phyloP scores from a whole-genome alignment of 164 flowering plant species.

The Cinnamomum micranthum region DNA sequence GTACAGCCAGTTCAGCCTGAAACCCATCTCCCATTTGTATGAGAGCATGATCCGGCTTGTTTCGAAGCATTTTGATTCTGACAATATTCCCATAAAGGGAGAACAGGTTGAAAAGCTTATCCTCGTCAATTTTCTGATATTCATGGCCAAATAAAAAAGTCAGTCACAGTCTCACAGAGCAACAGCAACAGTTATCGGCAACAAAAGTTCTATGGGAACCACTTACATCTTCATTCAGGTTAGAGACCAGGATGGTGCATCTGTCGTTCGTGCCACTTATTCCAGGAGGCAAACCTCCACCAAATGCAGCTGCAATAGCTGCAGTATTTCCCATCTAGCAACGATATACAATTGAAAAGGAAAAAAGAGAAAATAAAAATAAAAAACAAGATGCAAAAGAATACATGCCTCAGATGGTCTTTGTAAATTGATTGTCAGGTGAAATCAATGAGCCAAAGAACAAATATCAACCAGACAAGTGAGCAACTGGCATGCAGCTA shows the following conservation, averaged over 20 bases:
- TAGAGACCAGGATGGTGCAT: constrained; percentile 86
- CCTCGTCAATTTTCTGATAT: constrained; percentile 84
- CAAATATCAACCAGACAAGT: background rate
- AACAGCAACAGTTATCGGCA: background rate
- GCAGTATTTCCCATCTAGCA: constrained; percentile 81
- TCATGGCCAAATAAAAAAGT: background rate
- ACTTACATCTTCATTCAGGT: constrained; percentile 84
- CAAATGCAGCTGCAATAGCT: constrained; percentile 90
- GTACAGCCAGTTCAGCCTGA: constrained; percentile 96
- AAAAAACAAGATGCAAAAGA: background rate
- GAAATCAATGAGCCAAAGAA: background rate
- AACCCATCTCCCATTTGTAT: constrained; percentile 98
- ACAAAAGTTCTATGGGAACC: background rate
- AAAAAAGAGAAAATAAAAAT: constrained; percentile 1
- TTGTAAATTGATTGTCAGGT: background rate
- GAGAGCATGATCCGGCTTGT: constrained; percentile 96
- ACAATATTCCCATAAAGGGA: constrained; percentile 93
- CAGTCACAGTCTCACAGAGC: background rate
- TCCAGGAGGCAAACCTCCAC: constrained; percentile 94
- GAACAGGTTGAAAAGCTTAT: constrained; percentile 92
- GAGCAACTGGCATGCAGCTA: background rate
- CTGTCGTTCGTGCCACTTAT: constrained; percentile 92
- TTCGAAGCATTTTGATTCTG: constrained; percentile 86
- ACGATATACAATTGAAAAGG: background rate
- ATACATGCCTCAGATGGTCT: background rate